Evolutionary conservation across 2,329 filamentous ascomycete genomes (phyloP), one percentile per base, ranked within the genome.

Genomic region (Chrysosporium keratinophilum): DNA sequence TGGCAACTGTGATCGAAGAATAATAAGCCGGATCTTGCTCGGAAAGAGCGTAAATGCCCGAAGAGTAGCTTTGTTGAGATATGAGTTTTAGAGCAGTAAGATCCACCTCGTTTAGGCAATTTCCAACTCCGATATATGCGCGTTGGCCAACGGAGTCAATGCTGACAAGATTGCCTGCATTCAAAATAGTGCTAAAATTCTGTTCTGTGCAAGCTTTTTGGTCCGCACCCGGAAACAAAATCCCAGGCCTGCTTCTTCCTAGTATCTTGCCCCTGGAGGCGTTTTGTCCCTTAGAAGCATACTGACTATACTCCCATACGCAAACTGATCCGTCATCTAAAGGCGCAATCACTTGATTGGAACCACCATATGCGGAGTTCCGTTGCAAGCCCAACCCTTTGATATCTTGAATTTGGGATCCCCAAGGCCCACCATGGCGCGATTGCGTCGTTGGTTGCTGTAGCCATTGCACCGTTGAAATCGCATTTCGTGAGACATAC

Each of bases 301-400:
- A 56, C 42, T 66, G 63, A 52, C 78, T 81, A 49, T 87, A 73
- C 64, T 95, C 86, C 89, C 89, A 96, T 5, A 95, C 70, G 61
- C 84, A 87, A n/a, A 96, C 78, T 50, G 87, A 88, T 0, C 89
- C 89, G 64, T 96, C 87, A 55, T 94, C 88, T 6, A 95, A 73
- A 1, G 89, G 88, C 0, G 85, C 84, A 14, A 95, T 77, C 0
- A 87, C 82, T 52, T 83, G 74, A 20, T 79, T 74, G 15, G 78
- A 70, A n/a, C 74, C 71, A 34, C 74, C 76, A 1, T 75, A 74
- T 19, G 70, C 72, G 61, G 72, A 72, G 17, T 78, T 77, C 5
- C 77, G 75, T 53, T 84, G 83, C 7, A 93, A 64, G 0, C 84
- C 87, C 61, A 89, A 74, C 0, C 89, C 89, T 37, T 85, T 82